These are phyloP conservation scores for Ophiostoma novo-ulmi DNA, from an alignment of 2,329 filamentous ascomycete species.

Conservation along the genomic window DNA sequence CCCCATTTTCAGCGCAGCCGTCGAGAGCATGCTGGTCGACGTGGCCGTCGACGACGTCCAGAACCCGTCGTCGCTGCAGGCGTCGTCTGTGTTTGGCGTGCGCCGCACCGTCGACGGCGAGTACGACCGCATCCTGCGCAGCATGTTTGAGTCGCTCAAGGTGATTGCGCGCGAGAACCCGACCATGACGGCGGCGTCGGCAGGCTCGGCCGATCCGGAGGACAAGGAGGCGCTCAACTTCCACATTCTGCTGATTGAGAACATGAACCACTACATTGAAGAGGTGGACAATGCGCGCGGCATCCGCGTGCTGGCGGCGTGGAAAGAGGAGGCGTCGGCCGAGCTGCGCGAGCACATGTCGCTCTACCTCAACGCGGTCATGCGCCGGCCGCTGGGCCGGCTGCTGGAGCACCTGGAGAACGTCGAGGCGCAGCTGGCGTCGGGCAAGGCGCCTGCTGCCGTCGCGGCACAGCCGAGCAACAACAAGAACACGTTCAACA, in stretches of 20 bases:
- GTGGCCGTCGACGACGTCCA: slow-evolving; percentile 40
- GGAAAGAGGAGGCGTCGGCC: slow-evolving; percentile 69
- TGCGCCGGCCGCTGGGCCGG: slow-evolving; percentile 83
- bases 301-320: slow-evolving; percentile 73
- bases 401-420: slow-evolving; percentile 88
- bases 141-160: slow-evolving; percentile 96
- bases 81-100: slow-evolving; percentile 51
- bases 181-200: slow-evolving; percentile 26
- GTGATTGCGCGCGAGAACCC: slow-evolving; percentile 77
- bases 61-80: not conserved
- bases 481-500: slow-evolving; percentile 76
- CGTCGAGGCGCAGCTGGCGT: slow-evolving; percentile 65
- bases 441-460: slow-evolving; percentile 53
- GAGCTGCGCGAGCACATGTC: slow-evolving; percentile 84
- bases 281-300: slow-evolving; percentile 70
- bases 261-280: slow-evolving; percentile 96
- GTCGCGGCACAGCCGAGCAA: slow-evolving; percentile 80
- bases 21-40: slow-evolving; percentile 74
- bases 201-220: slow-evolving; percentile 56
- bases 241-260: slow-evolving; percentile 94
- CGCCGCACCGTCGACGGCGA: slow-evolving; percentile 77
- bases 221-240: slow-evolving; percentile 97
- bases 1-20: slow-evolving; percentile 72
- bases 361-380: slow-evolving; percentile 80
- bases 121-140: slow-evolving; percentile 82